Evolutionary conservation across 2,329 filamentous ascomycete species (phyloP).

Genomic region (Pseudomassariella vexata): DNA sequence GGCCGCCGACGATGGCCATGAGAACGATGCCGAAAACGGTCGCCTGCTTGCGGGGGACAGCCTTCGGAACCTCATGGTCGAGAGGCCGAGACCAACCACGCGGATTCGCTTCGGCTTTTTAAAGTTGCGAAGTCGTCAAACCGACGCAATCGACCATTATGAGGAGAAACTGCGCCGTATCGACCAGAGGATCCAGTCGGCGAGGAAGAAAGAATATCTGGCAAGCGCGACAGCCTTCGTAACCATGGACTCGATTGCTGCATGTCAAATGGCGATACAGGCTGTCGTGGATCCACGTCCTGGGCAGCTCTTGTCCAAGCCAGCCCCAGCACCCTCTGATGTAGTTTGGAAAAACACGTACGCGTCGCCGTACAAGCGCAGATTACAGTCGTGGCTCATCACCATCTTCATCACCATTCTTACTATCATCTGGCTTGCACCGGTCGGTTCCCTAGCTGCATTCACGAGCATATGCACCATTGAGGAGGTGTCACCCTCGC

Average conservation of each 20-base stretch:
- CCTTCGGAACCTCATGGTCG: constrained; percentile 30
- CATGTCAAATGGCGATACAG: constrained; percentile 92
- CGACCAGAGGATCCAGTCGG: constrained; percentile 66
- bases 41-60: constrained; percentile 49
- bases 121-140: constrained; percentile 61
- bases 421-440: constrained; percentile 81
- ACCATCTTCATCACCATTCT: constrained; percentile 78
- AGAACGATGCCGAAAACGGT: constrained; percentile 48
- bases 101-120: constrained; percentile 76
- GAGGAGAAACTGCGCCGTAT: constrained; percentile 75
- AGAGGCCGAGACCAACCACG: constrained; percentile 57
- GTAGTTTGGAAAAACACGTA: constrained; percentile 97
- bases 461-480: constrained; percentile 80
- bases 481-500: constrained; percentile 60
- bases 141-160: constrained; percentile 93
- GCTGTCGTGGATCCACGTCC: constrained; percentile 88
- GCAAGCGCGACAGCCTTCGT: constrained; percentile 87
- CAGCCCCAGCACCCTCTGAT: constrained; percentile 82
- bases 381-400: constrained; percentile 75
- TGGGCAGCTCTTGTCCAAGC: constrained; percentile 75
- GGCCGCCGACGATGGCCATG: constrained; percentile 26
- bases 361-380: constrained; percentile 64
- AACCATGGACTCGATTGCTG: constrained; percentile 92
- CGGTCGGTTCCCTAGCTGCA: constrained; percentile 73
- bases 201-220: constrained; percentile 69